phyloP scores from a whole-genome alignment of 2,329 filamentous ascomycete species.

The Cercospora zeae-maydis region DNA sequence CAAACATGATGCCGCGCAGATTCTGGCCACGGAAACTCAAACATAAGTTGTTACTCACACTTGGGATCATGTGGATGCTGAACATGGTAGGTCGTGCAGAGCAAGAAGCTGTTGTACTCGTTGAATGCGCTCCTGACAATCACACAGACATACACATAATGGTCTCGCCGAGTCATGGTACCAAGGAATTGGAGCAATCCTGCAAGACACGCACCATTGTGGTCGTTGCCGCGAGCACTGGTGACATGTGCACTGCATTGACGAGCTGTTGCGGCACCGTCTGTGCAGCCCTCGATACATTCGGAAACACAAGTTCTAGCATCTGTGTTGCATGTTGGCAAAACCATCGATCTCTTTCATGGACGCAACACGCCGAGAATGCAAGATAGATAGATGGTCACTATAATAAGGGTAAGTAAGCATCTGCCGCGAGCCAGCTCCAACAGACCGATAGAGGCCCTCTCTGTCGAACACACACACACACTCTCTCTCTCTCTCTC shows the following conservation, averaged over 20 bases:
- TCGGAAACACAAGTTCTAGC: background rate
- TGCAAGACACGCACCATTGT: background rate
- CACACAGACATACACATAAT: conserved; percentile 9
- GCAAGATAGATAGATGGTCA: background rate
- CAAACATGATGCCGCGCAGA: conserved; percentile 1
- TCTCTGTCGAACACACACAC: background rate
- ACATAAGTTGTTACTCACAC: conserved; percentile 15
- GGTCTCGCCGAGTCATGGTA: too few species aligned
- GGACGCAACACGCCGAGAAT: background rate
- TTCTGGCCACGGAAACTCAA: conserved; percentile 21
- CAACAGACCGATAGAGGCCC: background rate
- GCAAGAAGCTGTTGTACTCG: background rate
- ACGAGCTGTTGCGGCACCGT: conserved; percentile 7
- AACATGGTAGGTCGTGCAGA: conserved; percentile 21
- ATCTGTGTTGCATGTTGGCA: background rate
- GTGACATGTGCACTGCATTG: conserved; percentile 1
- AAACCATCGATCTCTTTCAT: background rate
- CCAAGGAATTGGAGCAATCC: background rate
- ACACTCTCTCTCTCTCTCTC: too few species aligned
- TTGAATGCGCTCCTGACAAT: background rate
- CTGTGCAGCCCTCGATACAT: background rate
- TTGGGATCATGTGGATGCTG: conserved; percentile 20
- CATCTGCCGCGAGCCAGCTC: background rate
- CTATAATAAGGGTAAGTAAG: background rate
- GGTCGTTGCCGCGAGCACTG: background rate